A percentile compares a stretch with the other conserved stretches of the same genome.
These are phyloP conservation scores for Cardamine occulta DNA, from an alignment of 345 rosid genomes.

Conservation along the genomic window DNA sequence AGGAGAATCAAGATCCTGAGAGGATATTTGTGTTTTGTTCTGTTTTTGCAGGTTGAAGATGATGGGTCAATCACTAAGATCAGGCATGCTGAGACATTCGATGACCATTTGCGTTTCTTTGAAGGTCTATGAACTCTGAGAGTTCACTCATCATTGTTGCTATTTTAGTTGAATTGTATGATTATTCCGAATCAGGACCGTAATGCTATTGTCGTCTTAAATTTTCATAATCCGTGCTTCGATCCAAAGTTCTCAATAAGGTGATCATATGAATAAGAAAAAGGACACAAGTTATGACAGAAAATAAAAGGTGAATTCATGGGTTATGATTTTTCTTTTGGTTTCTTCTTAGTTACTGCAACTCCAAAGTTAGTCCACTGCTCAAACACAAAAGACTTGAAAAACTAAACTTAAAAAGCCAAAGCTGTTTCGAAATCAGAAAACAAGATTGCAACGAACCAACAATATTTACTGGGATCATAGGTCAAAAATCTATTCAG, in stretches of 20 bases:
- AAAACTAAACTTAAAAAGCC: slow-evolving; percentile 5
- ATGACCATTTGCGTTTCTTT: slow-evolving; percentile 79
- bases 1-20: background rate
- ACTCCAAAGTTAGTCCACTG: background rate
- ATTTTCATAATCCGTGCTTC: background rate
- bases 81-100: slow-evolving; percentile 84
- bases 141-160: slow-evolving; percentile 23
- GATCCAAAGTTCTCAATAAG: slow-evolving; percentile 4
- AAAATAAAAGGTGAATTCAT: background rate
- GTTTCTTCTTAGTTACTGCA: slow-evolving; percentile 6
- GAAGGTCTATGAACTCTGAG: slow-evolving; percentile 59
- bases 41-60: slow-evolving; percentile 66
- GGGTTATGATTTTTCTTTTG: background rate
- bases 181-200: slow-evolving; percentile 17
- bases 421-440: background rate
- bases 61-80: slow-evolving; percentile 81
- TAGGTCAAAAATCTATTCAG: background rate
- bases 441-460: background rate
- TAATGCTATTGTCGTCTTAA: slow-evolving; percentile 17
- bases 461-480: background rate
- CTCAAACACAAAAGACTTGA: background rate
- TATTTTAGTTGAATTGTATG: background rate
- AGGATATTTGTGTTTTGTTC: background rate
- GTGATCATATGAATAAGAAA: slow-evolving; percentile 9
- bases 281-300: background rate